phyloP scores from a whole-genome alignment of 2,329 filamentous ascomycete genomes.

The Calonectria leucothoes region DNA sequence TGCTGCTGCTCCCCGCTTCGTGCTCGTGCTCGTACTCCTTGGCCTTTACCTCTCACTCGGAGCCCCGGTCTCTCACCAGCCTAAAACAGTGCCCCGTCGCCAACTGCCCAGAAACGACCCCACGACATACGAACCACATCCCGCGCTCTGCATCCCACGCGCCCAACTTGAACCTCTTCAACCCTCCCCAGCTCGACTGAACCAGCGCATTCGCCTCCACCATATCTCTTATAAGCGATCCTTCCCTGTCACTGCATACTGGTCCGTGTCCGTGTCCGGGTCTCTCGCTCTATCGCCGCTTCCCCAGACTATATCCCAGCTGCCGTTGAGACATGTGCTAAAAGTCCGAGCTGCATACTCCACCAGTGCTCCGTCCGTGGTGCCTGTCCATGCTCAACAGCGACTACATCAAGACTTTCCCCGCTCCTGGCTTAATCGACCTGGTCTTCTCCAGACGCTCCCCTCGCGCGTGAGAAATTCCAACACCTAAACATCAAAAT shows the following conservation, averaged over 20 bases:
- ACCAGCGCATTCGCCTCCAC: background rate
- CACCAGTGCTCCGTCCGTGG: constrained; percentile 2
- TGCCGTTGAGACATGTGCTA: constrained; percentile 17
- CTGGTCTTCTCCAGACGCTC: background rate
- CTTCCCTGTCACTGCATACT: background rate
- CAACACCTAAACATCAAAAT: constrained; percentile 12
- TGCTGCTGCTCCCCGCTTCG: background rate
- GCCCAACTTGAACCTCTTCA: constrained; percentile 8
- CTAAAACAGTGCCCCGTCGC: constrained; percentile 17
- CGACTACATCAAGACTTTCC: background rate
- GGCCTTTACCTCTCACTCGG: constrained; percentile 4
- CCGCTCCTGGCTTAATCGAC: background rate
- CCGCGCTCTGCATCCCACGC: constrained; percentile 16
- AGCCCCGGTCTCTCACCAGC: constrained; percentile 6
- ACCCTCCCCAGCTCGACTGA: background rate
- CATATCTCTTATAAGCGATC: background rate
- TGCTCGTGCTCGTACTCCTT: constrained; percentile 15
- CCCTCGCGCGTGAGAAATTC: background rate
- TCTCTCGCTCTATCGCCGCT: background rate
- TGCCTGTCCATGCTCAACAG: constrained; percentile 12
- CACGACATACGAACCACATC: constrained; percentile 21
- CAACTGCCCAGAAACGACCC: constrained; percentile 21
- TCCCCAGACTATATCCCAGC: background rate
- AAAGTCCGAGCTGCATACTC: background rate
- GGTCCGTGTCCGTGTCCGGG: background rate